Percentiles rank a stretch among this genome's conserved stretches.
Conservation (phyloP, 164 flowering plant species). For the Cinnamomum chago region DNA sequence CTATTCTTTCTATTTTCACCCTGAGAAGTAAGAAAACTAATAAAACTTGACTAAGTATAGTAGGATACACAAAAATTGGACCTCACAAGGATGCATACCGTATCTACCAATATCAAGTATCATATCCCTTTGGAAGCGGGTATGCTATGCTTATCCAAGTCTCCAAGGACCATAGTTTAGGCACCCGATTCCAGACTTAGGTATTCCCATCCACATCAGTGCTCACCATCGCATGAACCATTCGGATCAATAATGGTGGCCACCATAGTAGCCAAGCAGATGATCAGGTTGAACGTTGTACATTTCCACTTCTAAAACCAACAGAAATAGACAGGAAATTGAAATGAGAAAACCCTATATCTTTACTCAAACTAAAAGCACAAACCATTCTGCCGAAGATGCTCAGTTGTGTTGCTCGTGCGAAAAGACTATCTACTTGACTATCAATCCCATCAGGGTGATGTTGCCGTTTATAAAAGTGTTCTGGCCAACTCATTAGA, state of each 20-base stretch:
- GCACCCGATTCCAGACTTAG: neutral
- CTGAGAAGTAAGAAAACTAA: too few relatives aligned
- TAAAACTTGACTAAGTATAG: too few relatives aligned
- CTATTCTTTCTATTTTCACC: too few relatives aligned
- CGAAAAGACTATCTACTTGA: constrained; percentile 42
- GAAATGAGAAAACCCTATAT: too few relatives aligned
- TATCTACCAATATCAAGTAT: too few relatives aligned
- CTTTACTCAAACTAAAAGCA: neutral
- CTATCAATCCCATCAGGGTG: constrained; percentile 22
- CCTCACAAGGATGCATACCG: too few relatives aligned
- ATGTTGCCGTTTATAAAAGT: constrained; percentile 29
- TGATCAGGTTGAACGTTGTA: neutral
- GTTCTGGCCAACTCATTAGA: constrained; percentile 91
- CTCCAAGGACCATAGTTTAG: neutral
- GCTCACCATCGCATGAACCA: neutral
- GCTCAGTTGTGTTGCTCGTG: constrained; percentile 65
- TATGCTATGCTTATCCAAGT: too few relatives aligned
- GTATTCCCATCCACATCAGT: neutral
- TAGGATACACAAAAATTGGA: too few relatives aligned
- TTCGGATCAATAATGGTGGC: neutral
- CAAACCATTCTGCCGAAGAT: constrained; percentile 73
- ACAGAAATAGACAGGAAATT: too few relatives aligned
- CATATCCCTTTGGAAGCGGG: too few relatives aligned
- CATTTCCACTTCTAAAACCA: neutral
- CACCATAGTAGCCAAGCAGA: neutral